These are phyloP conservation scores for Xylariaceae sp. DNA, from an alignment of 2,329 filamentous ascomycete genomes.

Conservation along the genomic window DNA sequence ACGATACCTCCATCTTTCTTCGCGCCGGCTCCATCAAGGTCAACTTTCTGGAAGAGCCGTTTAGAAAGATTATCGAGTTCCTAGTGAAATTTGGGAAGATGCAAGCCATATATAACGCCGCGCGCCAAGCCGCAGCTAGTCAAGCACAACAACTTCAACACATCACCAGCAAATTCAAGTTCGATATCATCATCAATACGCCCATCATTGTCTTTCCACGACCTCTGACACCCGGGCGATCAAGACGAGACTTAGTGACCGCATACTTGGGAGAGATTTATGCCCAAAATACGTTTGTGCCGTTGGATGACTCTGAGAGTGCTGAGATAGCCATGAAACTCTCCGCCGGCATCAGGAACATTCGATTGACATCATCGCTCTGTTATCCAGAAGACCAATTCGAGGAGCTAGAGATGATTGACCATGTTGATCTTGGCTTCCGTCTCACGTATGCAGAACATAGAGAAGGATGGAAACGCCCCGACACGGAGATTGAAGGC, in stretches of 20 bases:
- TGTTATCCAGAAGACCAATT: slow-evolving; percentile 65
- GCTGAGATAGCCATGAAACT: slow-evolving; percentile 81
- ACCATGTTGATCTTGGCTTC: slow-evolving; percentile 92
- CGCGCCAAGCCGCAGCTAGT: slow-evolving; percentile 85
- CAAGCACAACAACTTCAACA: slow-evolving; percentile 93
- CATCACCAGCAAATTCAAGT: slow-evolving; percentile 83
- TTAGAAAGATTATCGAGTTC: slow-evolving; percentile 97
- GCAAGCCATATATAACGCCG: slow-evolving; percentile 98
- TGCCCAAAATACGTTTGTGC: slow-evolving; percentile 85
- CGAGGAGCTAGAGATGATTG: slow-evolving; percentile 93
- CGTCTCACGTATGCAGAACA: slow-evolving; percentile 90
- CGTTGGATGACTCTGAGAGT: slow-evolving; percentile 69
- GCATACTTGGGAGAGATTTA: slow-evolving; percentile 97
- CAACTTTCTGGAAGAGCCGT: slow-evolving; percentile 95
- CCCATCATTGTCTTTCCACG: slow-evolving; percentile 94
- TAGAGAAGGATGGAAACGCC: slow-evolving; percentile 65
- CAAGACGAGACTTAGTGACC: slow-evolving; percentile 75
- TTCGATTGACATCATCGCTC: slow-evolving; percentile 83
- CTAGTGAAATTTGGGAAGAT: slow-evolving; percentile 98
- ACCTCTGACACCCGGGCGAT: slow-evolving; percentile 61
- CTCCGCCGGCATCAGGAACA: slow-evolving; percentile 84
- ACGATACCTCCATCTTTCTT: slow-evolving; percentile 86
- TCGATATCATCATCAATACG: slow-evolving; percentile 88
- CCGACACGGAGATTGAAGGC: slow-evolving; percentile 86
- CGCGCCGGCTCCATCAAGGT: slow-evolving; percentile 92